Evolutionary conservation across 2,329 filamentous ascomycete genomes (phyloP).

Genomic region (Lachnellula suecica): DNA sequence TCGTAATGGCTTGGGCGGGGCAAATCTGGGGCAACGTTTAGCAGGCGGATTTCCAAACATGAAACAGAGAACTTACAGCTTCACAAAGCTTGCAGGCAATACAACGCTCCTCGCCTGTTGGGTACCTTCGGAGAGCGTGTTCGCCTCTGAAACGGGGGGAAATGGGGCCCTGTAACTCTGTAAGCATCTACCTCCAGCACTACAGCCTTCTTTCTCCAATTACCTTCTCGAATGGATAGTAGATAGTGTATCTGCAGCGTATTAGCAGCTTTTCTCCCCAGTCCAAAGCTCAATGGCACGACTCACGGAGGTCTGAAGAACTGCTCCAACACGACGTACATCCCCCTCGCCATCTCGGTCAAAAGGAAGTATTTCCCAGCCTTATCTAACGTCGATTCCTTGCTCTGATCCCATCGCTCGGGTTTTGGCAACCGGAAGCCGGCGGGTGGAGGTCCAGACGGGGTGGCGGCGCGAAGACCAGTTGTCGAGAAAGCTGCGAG

Average conservation of each 20-base stretch:
- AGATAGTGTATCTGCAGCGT: conserved; percentile 82
- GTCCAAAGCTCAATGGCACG: conserved; percentile 22
- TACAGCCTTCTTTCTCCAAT: conserved; percentile 10
- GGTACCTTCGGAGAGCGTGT: conserved; percentile 93
- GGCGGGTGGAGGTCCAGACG: conserved; percentile 73
- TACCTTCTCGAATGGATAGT: conserved; percentile 96
- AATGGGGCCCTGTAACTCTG: conserved; percentile 74
- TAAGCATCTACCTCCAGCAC: conserved; percentile 20
- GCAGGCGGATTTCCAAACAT: background rate
- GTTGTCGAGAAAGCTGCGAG: conserved; percentile 31
- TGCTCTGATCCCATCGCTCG: conserved; percentile 77
- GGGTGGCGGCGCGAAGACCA: conserved; percentile 51
- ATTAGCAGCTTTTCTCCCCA: conserved; percentile 28
- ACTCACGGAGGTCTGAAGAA: conserved; percentile 97
- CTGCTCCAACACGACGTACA: conserved; percentile 97
- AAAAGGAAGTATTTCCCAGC: conserved; percentile 93
- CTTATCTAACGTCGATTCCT: conserved; percentile 76
- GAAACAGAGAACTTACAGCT: conserved; percentile 52
- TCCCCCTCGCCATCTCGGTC: conserved; percentile 93
- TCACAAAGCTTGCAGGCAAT: conserved; percentile 99
- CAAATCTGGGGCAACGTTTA: conserved; percentile 62
- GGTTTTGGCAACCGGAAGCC: conserved; percentile 76
- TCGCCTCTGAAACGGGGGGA: conserved; percentile 97
- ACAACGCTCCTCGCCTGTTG: conserved; percentile 96
- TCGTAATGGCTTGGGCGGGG: conserved; percentile 97